A percentile compares a stretch with the other conserved stretches of the same genome.
phyloP scores from a whole-genome alignment of 108 stramenopile species.

The Cyclostephanos tholiformis region DNA sequence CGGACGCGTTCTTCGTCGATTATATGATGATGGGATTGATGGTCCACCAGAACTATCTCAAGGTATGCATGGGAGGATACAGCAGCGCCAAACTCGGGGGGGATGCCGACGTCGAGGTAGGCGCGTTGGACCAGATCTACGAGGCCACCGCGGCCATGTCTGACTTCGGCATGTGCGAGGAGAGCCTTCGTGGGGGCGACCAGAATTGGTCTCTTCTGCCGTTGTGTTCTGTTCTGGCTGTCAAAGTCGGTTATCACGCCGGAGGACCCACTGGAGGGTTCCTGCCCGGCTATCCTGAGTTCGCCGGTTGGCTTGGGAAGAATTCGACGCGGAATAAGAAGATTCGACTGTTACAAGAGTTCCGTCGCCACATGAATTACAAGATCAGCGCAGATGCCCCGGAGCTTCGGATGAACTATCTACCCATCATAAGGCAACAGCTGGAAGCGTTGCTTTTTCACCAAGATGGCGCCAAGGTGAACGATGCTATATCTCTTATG shows the following conservation, averaged over 20 bases:
- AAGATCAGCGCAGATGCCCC: constrained; percentile 62
- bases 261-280: constrained; percentile 79
- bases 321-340: constrained; percentile 88
- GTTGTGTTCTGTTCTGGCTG: constrained; percentile 69
- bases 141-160: constrained; percentile 84
- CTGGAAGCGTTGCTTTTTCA: constrained; percentile 65
- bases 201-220: constrained; percentile 96
- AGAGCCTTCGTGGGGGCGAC: constrained; percentile 81
- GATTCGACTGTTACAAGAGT: constrained; percentile 79
- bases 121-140: constrained; percentile 65
- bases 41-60: constrained; percentile 94
- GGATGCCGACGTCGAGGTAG: constrained; percentile 45
- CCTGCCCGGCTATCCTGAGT: constrained; percentile 88
- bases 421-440: constrained; percentile 71
- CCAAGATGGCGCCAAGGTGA: constrained; percentile 48
- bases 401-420: constrained; percentile 81
- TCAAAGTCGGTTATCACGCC: constrained; percentile 89
- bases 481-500: constrained; percentile 82
- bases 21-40: constrained; percentile 92
- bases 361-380: constrained; percentile 90
- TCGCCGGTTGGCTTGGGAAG: constrained; percentile 96
- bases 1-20: constrained; percentile 96
- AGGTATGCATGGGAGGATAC: constrained; percentile 60
- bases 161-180: constrained; percentile 86
- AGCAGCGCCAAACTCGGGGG: constrained; percentile 53